A percentile compares a stretch with the other conserved stretches of the same genome.
These are phyloP conservation scores for Ceratonia siliqua DNA, from an alignment of 306 rosid species.

Conservation along the genomic window DNA sequence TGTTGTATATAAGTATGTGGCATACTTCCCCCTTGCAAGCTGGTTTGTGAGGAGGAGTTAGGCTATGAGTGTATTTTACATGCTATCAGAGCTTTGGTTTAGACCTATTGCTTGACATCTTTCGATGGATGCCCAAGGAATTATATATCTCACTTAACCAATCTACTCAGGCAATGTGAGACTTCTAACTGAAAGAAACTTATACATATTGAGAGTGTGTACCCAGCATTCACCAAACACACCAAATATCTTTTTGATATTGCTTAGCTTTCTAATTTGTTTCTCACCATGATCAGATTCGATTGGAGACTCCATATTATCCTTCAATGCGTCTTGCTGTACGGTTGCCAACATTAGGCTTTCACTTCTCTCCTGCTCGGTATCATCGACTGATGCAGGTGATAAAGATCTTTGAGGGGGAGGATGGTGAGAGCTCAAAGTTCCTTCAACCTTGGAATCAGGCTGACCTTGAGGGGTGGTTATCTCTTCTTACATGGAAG, in stretches of 20 bases:
- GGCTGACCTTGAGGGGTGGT: conserved; percentile 96
- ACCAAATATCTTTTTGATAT: background rate
- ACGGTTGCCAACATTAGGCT: conserved; percentile 79
- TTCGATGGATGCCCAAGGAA: no score
- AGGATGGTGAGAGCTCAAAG: conserved; percentile 63
- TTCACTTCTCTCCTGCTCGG: conserved; percentile 97
- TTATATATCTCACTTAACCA: no score
- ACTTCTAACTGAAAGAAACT: no score
- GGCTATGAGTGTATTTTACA: no score
- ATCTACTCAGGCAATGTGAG: no score
- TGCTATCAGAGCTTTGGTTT: no score
- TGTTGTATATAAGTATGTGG: no score
- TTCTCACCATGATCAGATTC: conserved; percentile 55
- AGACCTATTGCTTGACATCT: no score
- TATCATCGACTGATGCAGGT: conserved; percentile 92
- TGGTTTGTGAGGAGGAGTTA: no score
- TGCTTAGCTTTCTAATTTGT: conserved; percentile 19
- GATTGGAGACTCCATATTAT: conserved; percentile 65
- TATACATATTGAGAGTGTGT: background rate
- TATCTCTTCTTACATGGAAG: conserved; percentile 82
- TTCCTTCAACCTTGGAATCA: conserved; percentile 71
- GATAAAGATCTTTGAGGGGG: conserved; percentile 73
- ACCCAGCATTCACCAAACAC: background rate
- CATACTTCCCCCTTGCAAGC: no score
- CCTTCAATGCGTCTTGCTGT: conserved; percentile 85